Percentiles rank a stretch among this genome's conserved stretches.
Evolutionary conservation across 441 rosid genomes (phyloP).

Genomic region (Biscutella laevigata): DNA sequence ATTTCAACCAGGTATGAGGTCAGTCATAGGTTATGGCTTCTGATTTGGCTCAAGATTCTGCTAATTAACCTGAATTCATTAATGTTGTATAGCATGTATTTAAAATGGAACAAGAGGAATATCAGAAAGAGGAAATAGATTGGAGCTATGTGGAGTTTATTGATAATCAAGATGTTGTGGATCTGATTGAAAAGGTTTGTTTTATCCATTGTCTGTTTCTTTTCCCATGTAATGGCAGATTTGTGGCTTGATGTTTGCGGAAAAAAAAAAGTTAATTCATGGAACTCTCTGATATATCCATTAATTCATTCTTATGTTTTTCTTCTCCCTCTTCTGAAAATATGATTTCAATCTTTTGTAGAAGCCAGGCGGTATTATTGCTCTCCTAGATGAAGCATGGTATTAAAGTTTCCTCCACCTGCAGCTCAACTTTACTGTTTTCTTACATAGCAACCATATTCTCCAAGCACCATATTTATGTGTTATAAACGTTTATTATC

Average conservation of each 20-base stretch:
- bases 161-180: conserved; percentile 67
- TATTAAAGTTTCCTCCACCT: conserved; percentile 24
- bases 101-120: conserved; percentile 61
- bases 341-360: conserved; percentile 33
- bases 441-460: conserved; percentile 4
- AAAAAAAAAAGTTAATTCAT: neutral
- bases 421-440: conserved; percentile 1
- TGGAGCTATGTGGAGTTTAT: conserved; percentile 64
- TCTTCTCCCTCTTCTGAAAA: neutral
- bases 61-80: conserved; percentile 20
- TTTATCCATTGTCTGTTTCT: conserved; percentile 7
- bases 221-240: neutral
- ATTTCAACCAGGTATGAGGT: conserved; percentile 78
- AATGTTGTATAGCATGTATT: conserved; percentile 46
- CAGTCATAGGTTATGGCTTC: conserved; percentile 29
- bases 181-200: conserved; percentile 63
- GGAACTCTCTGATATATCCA: neutral
- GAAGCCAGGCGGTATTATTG: conserved; percentile 71
- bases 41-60: conserved; percentile 18
- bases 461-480: conserved; percentile 18
- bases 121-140: conserved; percentile 50
- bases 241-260: neutral
- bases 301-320: neutral
- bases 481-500: conserved; percentile 1
- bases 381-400: conserved; percentile 82